Evolutionary conservation across 768 basidiomycete genomes (phyloP), one percentile per base, ranked within the genome.

Genomic region (Solioccasus polychromus): DNA sequence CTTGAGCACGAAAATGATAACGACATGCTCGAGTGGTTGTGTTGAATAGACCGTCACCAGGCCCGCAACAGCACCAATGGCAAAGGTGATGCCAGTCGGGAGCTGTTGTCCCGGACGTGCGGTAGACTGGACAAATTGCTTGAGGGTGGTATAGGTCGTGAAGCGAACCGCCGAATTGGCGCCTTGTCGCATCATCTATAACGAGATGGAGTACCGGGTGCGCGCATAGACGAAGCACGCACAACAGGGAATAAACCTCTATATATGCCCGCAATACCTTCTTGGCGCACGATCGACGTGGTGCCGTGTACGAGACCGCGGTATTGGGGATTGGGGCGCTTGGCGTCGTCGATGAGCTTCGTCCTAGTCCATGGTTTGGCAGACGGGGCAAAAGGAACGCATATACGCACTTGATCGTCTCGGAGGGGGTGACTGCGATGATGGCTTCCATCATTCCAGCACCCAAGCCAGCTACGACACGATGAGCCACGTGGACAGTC

Each of bases 161-260:
- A 97, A 98, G 25, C 95, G 79, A 24, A 98, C 82, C 9, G 96
- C 93, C 5, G 93, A 97, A 63, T 98, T 99, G 32, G 94, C 95
- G 30, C 92, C 93, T 80, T 98, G 95, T 23, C 93, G 85, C 80
- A 95, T 88, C 82, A 95, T 91, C 92, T 96, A 59, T 7, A 14
- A 11, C 25, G 17, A 39, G 26, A 25, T 35, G 10, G 29, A 4
- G 6, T 19, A 22, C 8, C 12, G 9, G 12, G 10, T 7, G n/a
- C 2, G 14, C 8, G 19, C 29, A 29, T 3, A 25, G 6, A n/a
- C 14, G 23, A 18, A 14, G 23, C 4, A 78, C 86, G 48, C 63
- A 95, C 94, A 44, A 97, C 93, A 3, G 95, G 93, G 61, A 93
- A 91, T 3, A 98, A 71, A 2, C 95, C 95, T 43, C 94, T 74